Conservation (phyloP, 306 rosid genomes). For the Prunus dulcis region DNA sequence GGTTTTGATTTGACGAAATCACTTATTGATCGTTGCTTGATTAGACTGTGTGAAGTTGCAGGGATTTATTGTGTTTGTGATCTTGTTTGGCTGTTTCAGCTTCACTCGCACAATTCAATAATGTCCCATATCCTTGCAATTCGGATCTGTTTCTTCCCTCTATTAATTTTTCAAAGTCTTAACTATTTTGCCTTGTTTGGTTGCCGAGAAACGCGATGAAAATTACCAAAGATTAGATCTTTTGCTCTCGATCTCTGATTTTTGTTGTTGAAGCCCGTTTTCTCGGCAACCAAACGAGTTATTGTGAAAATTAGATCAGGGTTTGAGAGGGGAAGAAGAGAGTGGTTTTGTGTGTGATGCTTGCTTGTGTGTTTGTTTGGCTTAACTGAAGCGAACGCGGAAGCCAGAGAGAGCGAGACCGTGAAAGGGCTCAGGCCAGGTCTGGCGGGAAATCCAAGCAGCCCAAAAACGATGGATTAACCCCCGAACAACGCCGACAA, state of each 20-base stretch:
- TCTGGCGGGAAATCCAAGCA: conserved; percentile 28
- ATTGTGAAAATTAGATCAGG: not conserved
- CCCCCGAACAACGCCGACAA: conserved; percentile 87
- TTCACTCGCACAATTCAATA: conserved; percentile 11
- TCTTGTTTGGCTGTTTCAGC: conserved; percentile 33
- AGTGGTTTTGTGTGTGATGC: conserved; percentile 7
- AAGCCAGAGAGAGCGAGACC: conserved; percentile 65
- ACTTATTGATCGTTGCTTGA: conserved; percentile 2
- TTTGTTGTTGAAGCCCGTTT: not conserved
- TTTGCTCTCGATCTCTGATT: not conserved
- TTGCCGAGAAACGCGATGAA: conserved; percentile 3
- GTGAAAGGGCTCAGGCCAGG: conserved; percentile 74
- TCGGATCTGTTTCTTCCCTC: not conserved
- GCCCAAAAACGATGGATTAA: conserved; percentile 55
- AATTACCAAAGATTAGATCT: not conserved
- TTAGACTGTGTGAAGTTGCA: conserved; percentile 8
- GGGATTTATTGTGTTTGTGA: conserved; percentile 30
- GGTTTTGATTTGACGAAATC: not conserved
- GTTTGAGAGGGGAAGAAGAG: not conserved
- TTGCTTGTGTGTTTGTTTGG: conserved; percentile 21
- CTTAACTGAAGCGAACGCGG: conserved; percentile 75
- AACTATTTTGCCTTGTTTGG: conserved; percentile 1
- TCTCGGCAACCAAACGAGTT: not conserved
- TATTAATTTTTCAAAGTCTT: not conserved
- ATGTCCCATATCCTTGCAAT: conserved; percentile 77